These are phyloP conservation scores for Tricholoma saponaceum DNA, from an alignment of 768 basidiomycete species.

Conservation along the genomic window DNA sequence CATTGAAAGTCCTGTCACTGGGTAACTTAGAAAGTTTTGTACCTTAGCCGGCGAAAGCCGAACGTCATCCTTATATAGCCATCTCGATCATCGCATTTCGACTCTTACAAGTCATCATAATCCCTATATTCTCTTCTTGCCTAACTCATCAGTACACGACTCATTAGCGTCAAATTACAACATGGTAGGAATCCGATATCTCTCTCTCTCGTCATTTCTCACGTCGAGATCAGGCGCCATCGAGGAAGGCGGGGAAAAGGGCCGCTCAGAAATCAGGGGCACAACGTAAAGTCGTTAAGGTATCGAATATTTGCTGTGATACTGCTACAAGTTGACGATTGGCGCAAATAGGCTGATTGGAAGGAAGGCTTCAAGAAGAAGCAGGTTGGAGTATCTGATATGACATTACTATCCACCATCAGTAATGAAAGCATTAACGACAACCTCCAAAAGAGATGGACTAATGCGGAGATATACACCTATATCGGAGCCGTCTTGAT, in stretches of 20 bases:
- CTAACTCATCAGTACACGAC: background rate
- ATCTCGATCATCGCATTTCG: background rate
- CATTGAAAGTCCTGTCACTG: slow-evolving; percentile 33
- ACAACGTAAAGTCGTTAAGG: slow-evolving; percentile 73
- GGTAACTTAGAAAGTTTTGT: slow-evolving; percentile 5
- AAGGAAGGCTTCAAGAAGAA: slow-evolving; percentile 99
- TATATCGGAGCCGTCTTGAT: slow-evolving; percentile 98
- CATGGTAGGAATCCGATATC: slow-evolving; percentile 9
- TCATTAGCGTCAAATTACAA: background rate
- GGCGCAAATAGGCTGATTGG: slow-evolving; percentile 84
- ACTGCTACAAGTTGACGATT: slow-evolving; percentile 10
- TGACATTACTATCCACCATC: slow-evolving; percentile 96
- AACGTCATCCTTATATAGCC: background rate
- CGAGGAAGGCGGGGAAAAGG: slow-evolving; percentile 91
- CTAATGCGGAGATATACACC: slow-evolving; percentile 94
- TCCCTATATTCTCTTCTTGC: background rate
- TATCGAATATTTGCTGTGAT: slow-evolving; percentile 19
- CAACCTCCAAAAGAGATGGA: slow-evolving; percentile 95
- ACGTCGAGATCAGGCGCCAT: slow-evolving; percentile 55
- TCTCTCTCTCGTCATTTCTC: background rate
- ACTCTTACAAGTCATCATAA: too few relatives aligned
- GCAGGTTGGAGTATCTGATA: slow-evolving; percentile 95
- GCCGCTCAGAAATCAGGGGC: slow-evolving; percentile 57
- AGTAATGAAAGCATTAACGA: slow-evolving; percentile 98
- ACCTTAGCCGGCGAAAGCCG: background rate